Evolutionary conservation across 2,329 filamentous ascomycete species (phyloP).

Genomic region (Ceratocystis alfenasii): DNA sequence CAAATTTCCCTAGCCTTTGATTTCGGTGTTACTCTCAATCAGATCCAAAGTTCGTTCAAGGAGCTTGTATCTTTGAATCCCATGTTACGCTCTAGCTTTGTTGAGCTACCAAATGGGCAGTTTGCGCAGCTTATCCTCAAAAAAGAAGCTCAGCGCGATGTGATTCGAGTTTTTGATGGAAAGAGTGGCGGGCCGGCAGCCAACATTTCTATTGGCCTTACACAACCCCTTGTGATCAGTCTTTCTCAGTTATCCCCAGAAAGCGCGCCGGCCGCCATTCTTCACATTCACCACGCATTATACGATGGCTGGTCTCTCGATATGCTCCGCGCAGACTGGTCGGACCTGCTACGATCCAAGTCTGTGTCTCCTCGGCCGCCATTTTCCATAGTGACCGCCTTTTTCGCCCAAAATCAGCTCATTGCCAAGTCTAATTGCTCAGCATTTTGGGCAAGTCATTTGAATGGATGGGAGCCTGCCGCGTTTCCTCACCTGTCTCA

Average conservation of each 20-base stretch:
- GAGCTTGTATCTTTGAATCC: constrained; percentile 45
- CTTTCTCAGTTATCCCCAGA: not conserved
- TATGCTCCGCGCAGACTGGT: constrained; percentile 56
- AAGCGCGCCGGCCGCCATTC: constrained; percentile 27
- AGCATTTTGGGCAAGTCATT: constrained; percentile 17
- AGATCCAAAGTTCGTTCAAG: constrained; percentile 40
- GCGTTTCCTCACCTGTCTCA: constrained; percentile 10
- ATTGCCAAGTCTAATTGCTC: not conserved
- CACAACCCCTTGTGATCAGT: not conserved
- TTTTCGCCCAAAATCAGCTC: constrained; percentile 28
- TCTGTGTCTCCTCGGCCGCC: constrained; percentile 36
- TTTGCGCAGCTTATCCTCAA: constrained; percentile 55
- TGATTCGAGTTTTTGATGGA: not conserved
- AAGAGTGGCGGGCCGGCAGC: not conserved
- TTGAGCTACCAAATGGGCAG: constrained; percentile 35
- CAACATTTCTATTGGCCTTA: not conserved
- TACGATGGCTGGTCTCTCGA: constrained; percentile 95
- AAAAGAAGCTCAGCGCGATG: not conserved
- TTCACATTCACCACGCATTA: constrained; percentile 67
- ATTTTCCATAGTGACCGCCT: constrained; percentile 48
- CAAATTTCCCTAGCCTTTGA: constrained; percentile 55
- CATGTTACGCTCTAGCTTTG: constrained; percentile 64
- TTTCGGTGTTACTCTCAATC: constrained; percentile 27
- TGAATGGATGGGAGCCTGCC: not conserved
- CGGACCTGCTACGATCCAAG: constrained; percentile 34